Base-by-base conservation (phyloP, 164 flowering plant species). In the Nymphaea thermarum region DNA sequence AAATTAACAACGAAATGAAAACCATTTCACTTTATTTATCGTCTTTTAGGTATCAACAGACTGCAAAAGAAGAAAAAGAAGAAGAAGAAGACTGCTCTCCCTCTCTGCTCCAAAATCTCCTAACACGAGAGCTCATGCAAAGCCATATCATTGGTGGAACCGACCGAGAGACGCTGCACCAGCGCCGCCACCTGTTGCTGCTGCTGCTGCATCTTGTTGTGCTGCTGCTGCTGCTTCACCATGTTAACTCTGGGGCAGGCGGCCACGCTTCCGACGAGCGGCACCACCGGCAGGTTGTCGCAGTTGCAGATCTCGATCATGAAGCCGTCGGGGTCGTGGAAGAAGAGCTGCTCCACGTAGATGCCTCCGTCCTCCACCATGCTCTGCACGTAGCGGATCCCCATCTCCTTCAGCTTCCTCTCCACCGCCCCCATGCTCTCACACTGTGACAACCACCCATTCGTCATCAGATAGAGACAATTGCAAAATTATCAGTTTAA, bases 271-370 rank as follows among this genome's bases (percentile, higher is more conserved):
- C 11, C 87, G 2, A 75, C 83, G 4, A 93, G 72, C 0, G 96
- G 96, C 8, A 90, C 68, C 14, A 93, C 85, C 3, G 96, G 98
- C 4, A 89, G 78, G 67, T 77, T 81, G 45, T 88, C 91, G 65
- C 96, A 90, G 82, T 88, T 80, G 85, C 96, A 90, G n/a, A 90
- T 88, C 77, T 90, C 96, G 55, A 90, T 76, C 96, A 90, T 90
- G 86, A 84, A 87, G 2, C 96, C 96, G 71, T 90, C 93, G 4
- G 96, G 96, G 71, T 90, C 96, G 44, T 90, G 96, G 80, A 90
- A 90, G 79, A 90, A 90, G 16, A 90, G 68, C 69, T 90, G 96
- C 17, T 87, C 90, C 16, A 90, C 89, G 11, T 76, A 64, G 43
- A 86, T 77, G 3, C 96, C 89, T 0, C 92, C 87, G 79, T 88